Evolutionary conservation across 805 yeast genomes (phyloP).

Genomic region (Myxozyma mucilagina): DNA sequence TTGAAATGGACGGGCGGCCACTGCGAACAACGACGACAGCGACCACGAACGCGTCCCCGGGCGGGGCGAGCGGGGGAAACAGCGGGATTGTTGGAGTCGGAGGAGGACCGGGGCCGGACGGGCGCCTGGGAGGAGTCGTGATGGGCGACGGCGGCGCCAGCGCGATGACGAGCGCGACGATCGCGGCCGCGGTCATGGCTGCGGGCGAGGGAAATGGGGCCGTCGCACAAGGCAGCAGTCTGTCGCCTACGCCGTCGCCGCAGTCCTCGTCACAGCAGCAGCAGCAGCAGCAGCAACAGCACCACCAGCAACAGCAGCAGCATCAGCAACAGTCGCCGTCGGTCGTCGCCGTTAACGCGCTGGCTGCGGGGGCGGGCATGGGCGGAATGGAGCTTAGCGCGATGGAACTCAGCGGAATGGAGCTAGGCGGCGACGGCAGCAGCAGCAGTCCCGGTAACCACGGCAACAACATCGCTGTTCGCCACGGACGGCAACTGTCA

Average conservation of each 20-base stretch:
- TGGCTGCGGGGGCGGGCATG: no score
- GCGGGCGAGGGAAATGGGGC: no score
- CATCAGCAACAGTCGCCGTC: slow-evolving; percentile 9
- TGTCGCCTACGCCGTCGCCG: slow-evolving; percentile 1
- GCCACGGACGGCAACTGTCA: slow-evolving; percentile 49
- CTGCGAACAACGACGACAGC: not conserved
- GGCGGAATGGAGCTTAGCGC: no score
- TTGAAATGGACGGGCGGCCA: not conserved
- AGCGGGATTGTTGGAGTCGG: no score
- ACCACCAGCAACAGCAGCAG: slow-evolving; percentile 1
- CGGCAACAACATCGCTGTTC: not conserved
- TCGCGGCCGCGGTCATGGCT: no score
- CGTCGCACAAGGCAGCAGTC: not conserved
- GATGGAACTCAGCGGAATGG: no score
- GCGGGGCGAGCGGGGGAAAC: no score
- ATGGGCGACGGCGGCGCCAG: no score
- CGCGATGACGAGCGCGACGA: no score
- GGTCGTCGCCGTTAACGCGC: not conserved
- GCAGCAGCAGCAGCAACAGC: not conserved
- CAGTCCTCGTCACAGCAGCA: not conserved
- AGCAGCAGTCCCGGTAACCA: slow-evolving; percentile 2
- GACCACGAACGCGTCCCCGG: no score
- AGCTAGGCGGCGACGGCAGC: not conserved
- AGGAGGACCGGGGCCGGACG: no score
- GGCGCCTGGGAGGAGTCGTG: no score